Evolutionary conservation across 768 basidiomycete species (phyloP).

Genomic region (Cystofilobasidium macerans): DNA sequence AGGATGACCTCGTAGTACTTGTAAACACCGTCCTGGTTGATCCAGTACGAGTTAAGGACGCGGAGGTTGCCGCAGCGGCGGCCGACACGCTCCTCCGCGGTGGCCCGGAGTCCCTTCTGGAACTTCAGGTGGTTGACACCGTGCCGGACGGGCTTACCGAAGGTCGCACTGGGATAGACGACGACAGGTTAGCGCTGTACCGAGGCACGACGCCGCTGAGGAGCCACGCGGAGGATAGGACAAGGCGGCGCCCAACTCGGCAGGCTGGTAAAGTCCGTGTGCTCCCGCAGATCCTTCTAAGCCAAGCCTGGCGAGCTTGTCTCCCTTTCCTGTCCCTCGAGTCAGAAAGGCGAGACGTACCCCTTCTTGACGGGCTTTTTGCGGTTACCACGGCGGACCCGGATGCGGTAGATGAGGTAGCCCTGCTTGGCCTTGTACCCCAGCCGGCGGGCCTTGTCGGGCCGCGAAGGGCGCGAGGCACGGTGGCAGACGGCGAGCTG

Average conservation of each 20-base stretch:
- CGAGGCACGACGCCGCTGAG: no score
- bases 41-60: conserved; percentile 76
- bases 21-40: conserved; percentile 51
- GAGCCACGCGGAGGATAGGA: no score
- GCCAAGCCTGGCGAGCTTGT: no score
- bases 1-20: conserved; percentile 94
- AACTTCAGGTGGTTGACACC: conserved; percentile 99
- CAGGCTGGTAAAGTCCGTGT: no score
- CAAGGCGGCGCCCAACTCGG: no score
- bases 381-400: conserved; percentile 95
- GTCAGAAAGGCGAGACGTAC: conserved; percentile 43
- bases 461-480: conserved; percentile 92
- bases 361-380: conserved; percentile 96
- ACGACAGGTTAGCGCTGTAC: no score
- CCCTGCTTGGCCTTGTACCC: conserved; percentile 99
- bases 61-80: conserved; percentile 90
- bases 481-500: conserved; percentile 97
- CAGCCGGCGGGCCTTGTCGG: conserved; percentile 95
- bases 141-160: conserved; percentile 97
- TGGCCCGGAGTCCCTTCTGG: conserved; percentile 83
- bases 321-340: not conserved
- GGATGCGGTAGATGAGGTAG: conserved; percentile 92
- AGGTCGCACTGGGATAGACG: conserved; percentile 98
- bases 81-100: conserved; percentile 96
- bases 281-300: no score